Evolutionary conservation across 148 eudicot species (phyloP).

Genomic region (Simmondsia chinensis): DNA sequence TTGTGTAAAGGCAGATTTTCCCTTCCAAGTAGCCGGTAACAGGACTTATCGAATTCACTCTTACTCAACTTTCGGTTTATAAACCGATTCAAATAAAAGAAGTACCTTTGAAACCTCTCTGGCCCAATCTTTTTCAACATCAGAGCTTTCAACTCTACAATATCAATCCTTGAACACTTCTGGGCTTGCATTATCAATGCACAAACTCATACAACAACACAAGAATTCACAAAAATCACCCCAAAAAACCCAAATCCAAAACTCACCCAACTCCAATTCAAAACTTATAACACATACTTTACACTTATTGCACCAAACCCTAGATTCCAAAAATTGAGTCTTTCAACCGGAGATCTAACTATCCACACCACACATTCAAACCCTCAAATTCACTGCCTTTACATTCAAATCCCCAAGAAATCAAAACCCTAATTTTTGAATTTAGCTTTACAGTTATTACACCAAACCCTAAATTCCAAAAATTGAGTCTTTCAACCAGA

Average conservation of each 20-base stretch:
- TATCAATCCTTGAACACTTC: slow-evolving; percentile 35
- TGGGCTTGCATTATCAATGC: slow-evolving; percentile 33
- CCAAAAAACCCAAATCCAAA: slow-evolving; percentile 13
- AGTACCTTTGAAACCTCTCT: slow-evolving; percentile 45
- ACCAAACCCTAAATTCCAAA: slow-evolving; percentile 20
- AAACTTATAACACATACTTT: slow-evolving; percentile 14
- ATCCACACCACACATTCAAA: slow-evolving; percentile 10
- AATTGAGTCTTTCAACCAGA: no score
- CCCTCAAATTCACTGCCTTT: slow-evolving; percentile 14
- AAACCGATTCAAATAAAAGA: slow-evolving; percentile 30
- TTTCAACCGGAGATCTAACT: slow-evolving; percentile 18
- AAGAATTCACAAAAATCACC: slow-evolving; percentile 5
- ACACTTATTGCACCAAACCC: slow-evolving; percentile 22
- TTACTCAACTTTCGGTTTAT: slow-evolving; percentile 41
- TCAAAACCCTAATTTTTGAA: no score
- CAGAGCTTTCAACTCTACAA: slow-evolving; percentile 37
- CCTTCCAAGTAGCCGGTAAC: slow-evolving; percentile 43
- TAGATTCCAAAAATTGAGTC: slow-evolving; percentile 17
- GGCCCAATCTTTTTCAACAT: slow-evolving; percentile 44
- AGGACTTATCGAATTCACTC: slow-evolving; percentile 40
- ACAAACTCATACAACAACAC: slow-evolving; percentile 24
- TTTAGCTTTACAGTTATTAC: no score
- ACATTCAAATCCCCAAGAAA: slow-evolving; percentile 8
- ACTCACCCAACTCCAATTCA: slow-evolving; percentile 6
- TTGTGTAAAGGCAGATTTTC: slow-evolving; percentile 52